Evolutionary conservation across 331 rosid species (phyloP), one percentile per base, ranked within the genome.

Genomic region (Quercus lobata): DNA sequence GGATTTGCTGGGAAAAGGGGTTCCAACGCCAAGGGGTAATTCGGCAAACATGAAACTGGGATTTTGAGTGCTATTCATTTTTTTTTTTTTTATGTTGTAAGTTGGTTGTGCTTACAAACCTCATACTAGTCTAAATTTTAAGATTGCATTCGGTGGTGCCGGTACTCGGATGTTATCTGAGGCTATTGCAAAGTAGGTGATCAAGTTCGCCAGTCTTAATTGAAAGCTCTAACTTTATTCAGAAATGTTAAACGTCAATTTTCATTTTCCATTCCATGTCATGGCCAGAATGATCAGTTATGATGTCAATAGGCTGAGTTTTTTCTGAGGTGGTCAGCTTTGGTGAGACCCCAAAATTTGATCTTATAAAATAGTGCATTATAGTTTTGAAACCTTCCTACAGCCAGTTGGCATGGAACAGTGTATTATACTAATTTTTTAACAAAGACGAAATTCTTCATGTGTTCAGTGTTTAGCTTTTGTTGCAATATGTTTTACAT

Each of bases 1-100:
- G 99, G 98, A 10, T 95, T 91, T 85, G 80, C 81, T 65, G 53
- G 77, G 79, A 84, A 76, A 77, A 83, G 76, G 77, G 85, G 84
- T 75, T 78, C 79, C 70, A 79, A 75, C 30, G 19, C 55, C 72
- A 70, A 71, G 22, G 25, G 73, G 17, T 79, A 55, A 66, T 52
- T 60, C 5, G 2, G 69, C 18, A 29, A 41, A 25, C 70, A 30
- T 52, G 22, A 65, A 65, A 30, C 24, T 17, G 11, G 44, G 41
- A 18, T 30, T 63, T 65, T 65, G 21, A 30, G 71, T 30, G 18
- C 55, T 22, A 34, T 53, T 80, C 60, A 0, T 6, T 35, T 35
- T 7, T 35, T 34, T 9, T 49, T 68, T 34, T 24, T 71, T 71
- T 54, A 15, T 76, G 44, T 8, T 63, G 44, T 30, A 19, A 30